Evolutionary conservation across 2,329 filamentous ascomycete genomes (phyloP), one percentile per base, ranked within the genome.

Genomic region (Keithomyces neogunnii): DNA sequence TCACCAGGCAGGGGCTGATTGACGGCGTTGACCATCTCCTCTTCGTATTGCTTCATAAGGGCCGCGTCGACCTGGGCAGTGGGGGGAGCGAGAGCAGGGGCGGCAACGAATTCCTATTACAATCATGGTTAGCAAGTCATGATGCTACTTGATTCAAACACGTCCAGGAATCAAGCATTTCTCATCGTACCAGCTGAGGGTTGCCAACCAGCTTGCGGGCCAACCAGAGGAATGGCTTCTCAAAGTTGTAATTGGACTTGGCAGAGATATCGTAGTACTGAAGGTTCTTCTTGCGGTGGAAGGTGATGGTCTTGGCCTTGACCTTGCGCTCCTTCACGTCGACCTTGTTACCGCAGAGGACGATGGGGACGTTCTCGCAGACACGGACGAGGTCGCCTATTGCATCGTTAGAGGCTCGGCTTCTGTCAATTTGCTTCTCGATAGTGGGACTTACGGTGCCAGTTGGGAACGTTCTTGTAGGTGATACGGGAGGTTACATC

Each of bases 391-490:
- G 85, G 69, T 99, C 93, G 80, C 91, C 90, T 96, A 39, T 10
- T 46, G 43, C 10, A 30, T 8, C 42, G 53, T 65, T 44, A 64
- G 60, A 47, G 26, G 3, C 33, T 7, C 26, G 44, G 9, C 28
- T 6, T 26, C 35, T 9, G 26, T n/a, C 29, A 7, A 2, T 19
- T 13, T 6, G 39, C 39, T 6, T 49, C 5, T 5, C 19, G 8
- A 6, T n/a, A 40, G 45, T 4, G 38, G 40, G 55, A 84, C 89
- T 72, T 85, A 96, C 93, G 93, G 77, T 99, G 93, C 93, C 93
- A 99, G 88, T 97, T 97, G 78, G 93, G 93, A 59, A 99, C 93
- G 81, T 99, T 99, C 88, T 99, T 99, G 87, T 99, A 99, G 73
- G 93, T 99, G 73, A 99, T 97, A 70, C 93, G 89, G 63, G 92